Percentiles rank a stretch among this genome's conserved stretches.
Evolutionary conservation across 2,329 filamentous ascomycete species (phyloP).

Genomic region (Diaporthe ilicicola): DNA sequence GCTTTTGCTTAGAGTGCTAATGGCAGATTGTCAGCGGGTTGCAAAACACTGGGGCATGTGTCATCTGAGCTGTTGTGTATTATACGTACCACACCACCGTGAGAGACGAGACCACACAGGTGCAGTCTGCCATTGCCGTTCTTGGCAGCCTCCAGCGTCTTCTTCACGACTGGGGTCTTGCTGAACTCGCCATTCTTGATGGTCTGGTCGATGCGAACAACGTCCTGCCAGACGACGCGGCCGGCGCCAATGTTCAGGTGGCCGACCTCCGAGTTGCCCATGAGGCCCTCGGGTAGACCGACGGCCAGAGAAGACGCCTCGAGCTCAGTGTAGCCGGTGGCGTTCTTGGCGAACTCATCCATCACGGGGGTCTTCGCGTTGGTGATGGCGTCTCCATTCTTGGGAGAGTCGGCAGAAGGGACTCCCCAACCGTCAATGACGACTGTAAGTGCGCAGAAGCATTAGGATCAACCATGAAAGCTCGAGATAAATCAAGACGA

Average conservation of each 20-base stretch:
- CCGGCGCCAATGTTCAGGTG: constrained; percentile 99
- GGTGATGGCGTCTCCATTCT: constrained; percentile 93
- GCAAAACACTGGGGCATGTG: background rate
- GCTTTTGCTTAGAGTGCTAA: constrained; percentile 91
- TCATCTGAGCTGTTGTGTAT: background rate
- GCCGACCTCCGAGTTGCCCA: constrained; percentile 99
- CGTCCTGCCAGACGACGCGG: constrained; percentile 97
- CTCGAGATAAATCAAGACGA: constrained; percentile 64
- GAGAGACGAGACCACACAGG: constrained; percentile 89
- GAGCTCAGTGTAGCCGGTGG: constrained; percentile 88
- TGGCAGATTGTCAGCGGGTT: background rate
- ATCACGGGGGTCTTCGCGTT: constrained; percentile 93
- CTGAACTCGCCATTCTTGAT: constrained; percentile 86
- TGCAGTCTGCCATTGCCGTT: constrained; percentile 92
- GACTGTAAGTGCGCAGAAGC: constrained; percentile 69
- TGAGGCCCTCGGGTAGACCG: constrained; percentile 93
- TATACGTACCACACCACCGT: constrained; percentile 82
- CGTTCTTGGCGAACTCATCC: constrained; percentile 86
- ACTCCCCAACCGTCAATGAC: constrained; percentile 99
- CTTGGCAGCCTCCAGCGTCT: constrained; percentile 80
- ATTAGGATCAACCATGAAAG: constrained; percentile 67
- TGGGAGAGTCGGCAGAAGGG: constrained; percentile 79
- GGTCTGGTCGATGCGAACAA: constrained; percentile 93
- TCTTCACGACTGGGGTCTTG: constrained; percentile 79
- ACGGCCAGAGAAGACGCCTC: constrained; percentile 97